Evolutionary conservation across 164 flowering plant genomes (phyloP), one percentile per base, ranked within the genome.

Genomic region (Vitis rupestris): DNA sequence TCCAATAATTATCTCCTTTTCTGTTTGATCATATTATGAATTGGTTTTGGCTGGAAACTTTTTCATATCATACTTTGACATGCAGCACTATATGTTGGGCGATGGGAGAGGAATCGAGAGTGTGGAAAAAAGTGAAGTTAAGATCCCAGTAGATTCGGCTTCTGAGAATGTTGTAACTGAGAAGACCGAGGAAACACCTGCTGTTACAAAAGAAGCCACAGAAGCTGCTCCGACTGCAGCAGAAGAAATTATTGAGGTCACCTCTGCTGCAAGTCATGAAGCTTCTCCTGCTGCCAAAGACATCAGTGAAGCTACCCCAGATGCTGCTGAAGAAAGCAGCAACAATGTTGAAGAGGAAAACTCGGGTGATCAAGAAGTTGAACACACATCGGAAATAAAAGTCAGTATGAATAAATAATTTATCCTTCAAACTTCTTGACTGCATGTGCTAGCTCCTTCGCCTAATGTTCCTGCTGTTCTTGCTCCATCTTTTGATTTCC

Each of bases 321-420:
- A 70, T 69, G 67, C 78, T 64, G 65, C 72, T 60, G 81, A 75
- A 49, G 80, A 79, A 71, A 70, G 65, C 76, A 79, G 64, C 49
- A 85, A 72, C 48, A 66, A 59, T 50, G 54, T 75, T 64, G 82
- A 72, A 70, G 66, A 76, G 54, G 76, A 69, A 49, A 70, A 57
- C 29, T 17, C 79, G 16, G 78, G 61, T 54, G 82, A 78, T 51
- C 66, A 80, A 69, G 82, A 81, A 65, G 58, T 63, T 53, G 89
- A 83, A 64, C 81, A 83, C 66, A 57, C 80, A 2, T 80, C 84
- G 27, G 88, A 81, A 72, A 80, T 88, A 49, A 84, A 86, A 88
- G 92, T 88, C 27, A 51, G 78, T 37, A 65, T 57, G 8, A 48
- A 13, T 12, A 49, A 51, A n/a, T 30, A 37, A 17, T 59, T 48